Evolutionary conservation across 2,329 filamentous ascomycete species (phyloP), one percentile per base, ranked within the genome.

Genomic region (Akanthomyces dipterigenus): DNA sequence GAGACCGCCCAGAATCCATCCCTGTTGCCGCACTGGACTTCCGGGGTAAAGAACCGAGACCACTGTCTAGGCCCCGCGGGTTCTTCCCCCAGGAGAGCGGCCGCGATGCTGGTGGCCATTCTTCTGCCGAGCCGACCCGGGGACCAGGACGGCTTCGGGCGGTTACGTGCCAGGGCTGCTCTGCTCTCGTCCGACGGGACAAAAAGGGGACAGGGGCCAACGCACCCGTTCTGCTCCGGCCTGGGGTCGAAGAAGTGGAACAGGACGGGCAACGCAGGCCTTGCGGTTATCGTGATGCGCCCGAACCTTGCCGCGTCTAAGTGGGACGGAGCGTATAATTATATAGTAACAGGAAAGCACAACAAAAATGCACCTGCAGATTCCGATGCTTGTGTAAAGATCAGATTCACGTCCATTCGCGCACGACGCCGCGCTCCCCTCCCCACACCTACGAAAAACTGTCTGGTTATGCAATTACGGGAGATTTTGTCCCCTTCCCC

Each of bases 291-390:
- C 59, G 51, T 61, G 59, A 61, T 55, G 59, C 50, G 51, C 59
- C 59, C 59, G 59, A 62, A 62, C 51, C 24, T 49, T 57, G 53
- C 60, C 60, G 60, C 60, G 54, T 55, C 60, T 56, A 62, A 62
- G 60, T 62, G 60, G 60, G 60, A 62, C 60, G 28, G 43, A 56
- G 58, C 54, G 60, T 57, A 57, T 53, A 57, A 62, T 45, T 43
- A 61, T 61, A 43, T 61, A 57, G 53, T 62, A 62, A 57, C 28
- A 51, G 38, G 24, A 55, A 55, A 50, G 16, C n/a, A 26, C 42
- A 56, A 24, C 7, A 34, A n/a, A 50, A 3, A 42, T 11, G 28
- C 3, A 20, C 28, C 12, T 7, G 46, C 22, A 20, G 24, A 18
- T 40, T 34, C 43, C 42, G 50, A 61, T 60, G 57, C 40, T 60